phyloP scores from a whole-genome alignment of 108 stramenopile species.

The Schizochytrium sp. region DNA sequence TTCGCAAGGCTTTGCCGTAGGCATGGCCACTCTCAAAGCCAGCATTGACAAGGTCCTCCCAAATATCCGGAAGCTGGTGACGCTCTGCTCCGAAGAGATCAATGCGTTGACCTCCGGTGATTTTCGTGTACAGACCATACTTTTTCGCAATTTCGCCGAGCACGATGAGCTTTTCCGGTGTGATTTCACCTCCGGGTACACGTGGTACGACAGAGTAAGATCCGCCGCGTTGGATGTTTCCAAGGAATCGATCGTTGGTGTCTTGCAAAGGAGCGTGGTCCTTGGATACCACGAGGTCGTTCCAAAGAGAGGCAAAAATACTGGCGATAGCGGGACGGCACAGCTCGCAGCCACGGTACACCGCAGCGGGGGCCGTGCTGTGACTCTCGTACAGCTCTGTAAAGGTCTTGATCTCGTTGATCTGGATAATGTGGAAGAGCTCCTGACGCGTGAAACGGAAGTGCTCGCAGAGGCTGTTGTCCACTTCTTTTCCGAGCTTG shows the following conservation, averaged over 20 bases:
- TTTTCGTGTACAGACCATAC: conserved; percentile 88
- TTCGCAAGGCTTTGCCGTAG: conserved; percentile 91
- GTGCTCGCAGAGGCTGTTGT: conserved; percentile 89
- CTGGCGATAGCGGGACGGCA: conserved; percentile 89
- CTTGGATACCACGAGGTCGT: conserved; percentile 82
- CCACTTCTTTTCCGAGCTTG: conserved; percentile 83
- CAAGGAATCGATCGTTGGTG: conserved; percentile 90
- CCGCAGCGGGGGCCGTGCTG: conserved; percentile 76
- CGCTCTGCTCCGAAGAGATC: conserved; percentile 93
- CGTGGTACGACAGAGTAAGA: conserved; percentile 93
- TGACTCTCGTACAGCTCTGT: conserved; percentile 86
- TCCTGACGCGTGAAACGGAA: conserved; percentile 87
- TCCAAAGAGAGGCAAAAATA: conserved; percentile 86
- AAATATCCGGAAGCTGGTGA: conserved; percentile 90
- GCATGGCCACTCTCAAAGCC: conserved; percentile 93
- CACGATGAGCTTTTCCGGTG: conserved; percentile 86
- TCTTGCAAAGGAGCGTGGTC: conserved; percentile 86
- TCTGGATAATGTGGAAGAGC: conserved; percentile 85
- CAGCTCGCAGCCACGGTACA: conserved; percentile 86
- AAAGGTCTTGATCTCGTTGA: conserved; percentile 86
- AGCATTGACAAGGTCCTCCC: conserved; percentile 88
- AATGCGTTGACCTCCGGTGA: conserved; percentile 90
- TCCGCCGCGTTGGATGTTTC: conserved; percentile 94
- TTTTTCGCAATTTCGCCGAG: conserved; percentile 86
- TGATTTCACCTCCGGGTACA: conserved; percentile 89